Percentiles rank a stretch among this genome's conserved stretches.
Conservation (phyloP, 805 yeast species). For the Candida boidinii region DNA sequence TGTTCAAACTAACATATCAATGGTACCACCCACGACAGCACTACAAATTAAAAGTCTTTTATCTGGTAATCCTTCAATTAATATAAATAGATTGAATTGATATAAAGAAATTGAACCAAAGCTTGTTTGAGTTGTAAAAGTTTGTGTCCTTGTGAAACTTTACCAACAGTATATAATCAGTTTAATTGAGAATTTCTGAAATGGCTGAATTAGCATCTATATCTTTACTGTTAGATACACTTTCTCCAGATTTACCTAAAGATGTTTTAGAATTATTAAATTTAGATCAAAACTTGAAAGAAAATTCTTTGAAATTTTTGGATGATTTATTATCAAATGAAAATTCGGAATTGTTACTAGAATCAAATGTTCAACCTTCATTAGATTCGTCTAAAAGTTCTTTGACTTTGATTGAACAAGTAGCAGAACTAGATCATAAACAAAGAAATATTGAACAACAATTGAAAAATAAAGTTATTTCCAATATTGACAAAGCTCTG, state of each 20-base stretch:
- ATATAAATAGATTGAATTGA: no score
- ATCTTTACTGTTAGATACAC: slow-evolving; percentile 27
- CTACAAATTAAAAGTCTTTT: no score
- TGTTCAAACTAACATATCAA: no score
- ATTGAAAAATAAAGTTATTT: slow-evolving; percentile 31
- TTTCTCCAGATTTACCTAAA: slow-evolving; percentile 18
- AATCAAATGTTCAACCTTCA: slow-evolving; percentile 17
- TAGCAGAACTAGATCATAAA: slow-evolving; percentile 62
- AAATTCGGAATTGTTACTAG: slow-evolving; percentile 26
- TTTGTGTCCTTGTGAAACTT: no score
- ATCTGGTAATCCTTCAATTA: no score
- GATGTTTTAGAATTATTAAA: slow-evolving; percentile 16
- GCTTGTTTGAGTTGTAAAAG: no score
- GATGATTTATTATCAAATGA: slow-evolving; percentile 38
- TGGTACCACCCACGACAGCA: no score
- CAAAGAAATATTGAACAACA: slow-evolving; percentile 39
- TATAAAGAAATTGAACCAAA: no score
- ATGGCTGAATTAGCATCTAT: slow-evolving; percentile 5
- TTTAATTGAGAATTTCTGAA: no score
- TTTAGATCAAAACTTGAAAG: slow-evolving; percentile 26
- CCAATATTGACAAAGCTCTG: slow-evolving; percentile 37
- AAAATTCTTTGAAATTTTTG: slow-evolving; percentile 26
- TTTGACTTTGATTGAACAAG: slow-evolving; percentile 51
- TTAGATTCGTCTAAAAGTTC: slow-evolving; percentile 10
- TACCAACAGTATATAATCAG: no score